Conservation (phyloP, 2,329 filamentous ascomycete species). For the Aspergillus glaucus region DNA sequence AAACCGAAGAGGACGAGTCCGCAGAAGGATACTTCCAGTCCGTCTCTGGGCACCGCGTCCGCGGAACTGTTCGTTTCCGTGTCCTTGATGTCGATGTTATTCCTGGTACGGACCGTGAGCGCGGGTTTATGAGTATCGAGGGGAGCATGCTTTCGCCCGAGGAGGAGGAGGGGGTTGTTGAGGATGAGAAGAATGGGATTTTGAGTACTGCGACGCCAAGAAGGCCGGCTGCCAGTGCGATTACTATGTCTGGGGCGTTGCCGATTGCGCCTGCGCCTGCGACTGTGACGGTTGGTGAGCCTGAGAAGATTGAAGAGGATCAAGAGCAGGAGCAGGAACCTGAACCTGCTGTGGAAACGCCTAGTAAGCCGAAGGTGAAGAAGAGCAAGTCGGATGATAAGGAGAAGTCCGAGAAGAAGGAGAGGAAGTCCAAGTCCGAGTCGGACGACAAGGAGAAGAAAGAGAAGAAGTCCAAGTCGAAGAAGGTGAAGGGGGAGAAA, state of each 20-base stretch:
- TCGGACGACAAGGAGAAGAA: constrained; percentile 19
- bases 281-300: too few relatives aligned
- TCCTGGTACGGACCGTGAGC: constrained; percentile 63
- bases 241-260: constrained; percentile 17
- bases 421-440: constrained; percentile 17
- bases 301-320: neutral
- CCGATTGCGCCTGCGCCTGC: constrained; percentile 10
- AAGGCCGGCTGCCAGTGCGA: constrained; percentile 5
- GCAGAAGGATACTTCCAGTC: constrained; percentile 71
- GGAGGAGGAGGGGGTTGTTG: constrained; percentile 57
- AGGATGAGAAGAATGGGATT: constrained; percentile 43
- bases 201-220: constrained; percentile 25
- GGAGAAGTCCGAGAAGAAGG: constrained; percentile 12
- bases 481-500: constrained; percentile 13
- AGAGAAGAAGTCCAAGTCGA: constrained; percentile 17
- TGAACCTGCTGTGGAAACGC: constrained; percentile 12
- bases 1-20: constrained; percentile 49
- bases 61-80: constrained; percentile 65
- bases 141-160: constrained; percentile 73
- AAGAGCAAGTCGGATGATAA: constrained; percentile 15
- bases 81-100: constrained; percentile 73
- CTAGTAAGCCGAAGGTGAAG: constrained; percentile 10
- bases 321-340: constrained; percentile 9
- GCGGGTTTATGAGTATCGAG: constrained; percentile 77
- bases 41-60: constrained; percentile 60